phyloP scores from a whole-genome alignment of 2,329 filamentous ascomycete genomes.

The Cadophora sp. region DNA sequence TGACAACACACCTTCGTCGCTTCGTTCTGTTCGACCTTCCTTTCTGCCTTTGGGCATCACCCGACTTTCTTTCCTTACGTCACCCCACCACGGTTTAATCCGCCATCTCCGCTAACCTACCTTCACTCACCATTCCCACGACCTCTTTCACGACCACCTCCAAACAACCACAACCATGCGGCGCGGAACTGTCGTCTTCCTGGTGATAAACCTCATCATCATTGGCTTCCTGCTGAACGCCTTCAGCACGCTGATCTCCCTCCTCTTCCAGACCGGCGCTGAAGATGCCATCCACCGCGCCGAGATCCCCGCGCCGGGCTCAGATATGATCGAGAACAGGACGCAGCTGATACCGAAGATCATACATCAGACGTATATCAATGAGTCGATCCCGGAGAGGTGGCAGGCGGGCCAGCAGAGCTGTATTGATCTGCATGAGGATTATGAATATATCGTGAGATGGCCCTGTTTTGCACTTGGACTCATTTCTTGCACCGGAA shows the following conservation, averaged over 20 bases:
- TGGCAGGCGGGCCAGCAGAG: constrained; percentile 73
- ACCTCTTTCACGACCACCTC: background rate
- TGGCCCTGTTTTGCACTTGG: background rate
- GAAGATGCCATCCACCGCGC: constrained; percentile 70
- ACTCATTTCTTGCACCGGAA: background rate
- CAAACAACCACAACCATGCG: constrained; percentile 36
- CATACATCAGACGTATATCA: constrained; percentile 79
- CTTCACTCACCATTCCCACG: background rate
- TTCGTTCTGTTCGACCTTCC: background rate
- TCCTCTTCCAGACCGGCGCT: constrained; percentile 72
- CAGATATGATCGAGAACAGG: constrained; percentile 60
- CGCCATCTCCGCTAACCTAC: background rate
- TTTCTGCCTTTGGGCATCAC: background rate
- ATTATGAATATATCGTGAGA: constrained; percentile 75
- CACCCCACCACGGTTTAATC: background rate
- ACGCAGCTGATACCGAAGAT: constrained; percentile 75
- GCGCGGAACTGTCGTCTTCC: constrained; percentile 43
- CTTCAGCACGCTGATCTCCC: constrained; percentile 73
- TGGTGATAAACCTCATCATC: constrained; percentile 66
- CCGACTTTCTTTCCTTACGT: background rate
- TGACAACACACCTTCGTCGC: background rate
- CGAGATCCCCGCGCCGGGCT: constrained; percentile 71
- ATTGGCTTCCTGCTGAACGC: constrained; percentile 69
- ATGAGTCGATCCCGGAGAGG: constrained; percentile 68
- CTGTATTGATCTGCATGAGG: constrained; percentile 70